These are phyloP conservation scores for Coemansia sp. DNA, from an alignment of 192 early-diverging fungal genomes.

Conservation along the genomic window DNA sequence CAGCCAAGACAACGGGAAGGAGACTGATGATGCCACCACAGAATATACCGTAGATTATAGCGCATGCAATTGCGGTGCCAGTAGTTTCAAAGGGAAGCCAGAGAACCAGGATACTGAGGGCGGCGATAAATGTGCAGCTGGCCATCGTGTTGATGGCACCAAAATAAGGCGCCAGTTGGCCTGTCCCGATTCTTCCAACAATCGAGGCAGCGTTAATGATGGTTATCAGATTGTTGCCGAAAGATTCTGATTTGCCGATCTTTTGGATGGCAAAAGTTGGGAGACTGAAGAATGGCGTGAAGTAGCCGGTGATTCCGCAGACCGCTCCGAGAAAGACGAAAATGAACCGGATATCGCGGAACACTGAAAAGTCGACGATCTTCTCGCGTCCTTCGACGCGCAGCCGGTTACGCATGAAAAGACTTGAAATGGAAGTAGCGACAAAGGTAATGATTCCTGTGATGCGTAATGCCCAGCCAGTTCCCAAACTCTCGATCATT, in stretches of 20 bases:
- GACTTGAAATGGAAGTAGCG: slow-evolving; percentile 34
- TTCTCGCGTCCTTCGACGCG: slow-evolving; percentile 26
- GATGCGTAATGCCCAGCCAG: slow-evolving; percentile 57
- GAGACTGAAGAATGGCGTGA: slow-evolving; percentile 60
- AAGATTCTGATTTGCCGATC: slow-evolving; percentile 33
- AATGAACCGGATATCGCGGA: slow-evolving; percentile 51
- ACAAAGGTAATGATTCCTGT: slow-evolving; percentile 51
- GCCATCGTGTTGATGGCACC: slow-evolving; percentile 64
- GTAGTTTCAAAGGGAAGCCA: slow-evolving; percentile 57
- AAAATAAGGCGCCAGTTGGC: slow-evolving; percentile 57
- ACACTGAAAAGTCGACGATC: slow-evolving; percentile 44
- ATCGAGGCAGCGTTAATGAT: slow-evolving; percentile 67
- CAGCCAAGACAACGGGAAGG: slow-evolving; percentile 56
- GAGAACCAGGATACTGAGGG: slow-evolving; percentile 49
- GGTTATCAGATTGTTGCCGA: slow-evolving; percentile 60
- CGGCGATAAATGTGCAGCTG: slow-evolving; percentile 46
- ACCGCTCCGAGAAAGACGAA: slow-evolving; percentile 39
- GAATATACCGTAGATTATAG: slow-evolving; percentile 59
- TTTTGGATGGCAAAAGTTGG: slow-evolving; percentile 46
- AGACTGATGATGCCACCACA: slow-evolving; percentile 59
- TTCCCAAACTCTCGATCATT: slow-evolving; percentile 50
- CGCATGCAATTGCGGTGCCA: slow-evolving; percentile 47
- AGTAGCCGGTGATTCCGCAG: slow-evolving; percentile 56
- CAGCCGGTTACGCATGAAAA: slow-evolving; percentile 44
- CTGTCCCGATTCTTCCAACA: slow-evolving; percentile 61